Conservation (phyloP, 1,284 basidiomycete species). For the Cryptococcus neoformans region DNA sequence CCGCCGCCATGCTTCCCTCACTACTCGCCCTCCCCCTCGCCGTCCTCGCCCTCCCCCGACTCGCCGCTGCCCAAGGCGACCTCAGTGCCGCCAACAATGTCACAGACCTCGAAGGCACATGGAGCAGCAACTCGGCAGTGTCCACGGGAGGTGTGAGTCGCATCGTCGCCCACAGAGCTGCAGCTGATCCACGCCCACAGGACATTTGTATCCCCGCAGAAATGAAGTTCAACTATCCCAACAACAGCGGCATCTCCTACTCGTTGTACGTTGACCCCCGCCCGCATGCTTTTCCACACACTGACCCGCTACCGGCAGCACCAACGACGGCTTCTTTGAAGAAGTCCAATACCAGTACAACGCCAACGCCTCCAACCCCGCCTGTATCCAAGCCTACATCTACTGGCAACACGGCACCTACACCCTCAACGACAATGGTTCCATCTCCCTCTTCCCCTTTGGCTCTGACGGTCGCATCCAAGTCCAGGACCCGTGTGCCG, state of each 20-base stretch:
- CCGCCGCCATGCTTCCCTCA: slow-evolving; percentile 9
- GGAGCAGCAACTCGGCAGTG: slow-evolving; percentile 72
- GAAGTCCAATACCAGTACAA: slow-evolving; percentile 81
- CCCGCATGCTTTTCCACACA: not conserved
- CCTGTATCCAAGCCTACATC: slow-evolving; percentile 69
- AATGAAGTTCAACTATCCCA: slow-evolving; percentile 73
- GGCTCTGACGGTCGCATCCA: slow-evolving; percentile 79
- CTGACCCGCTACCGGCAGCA: slow-evolving; percentile 43
- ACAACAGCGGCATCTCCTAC: slow-evolving; percentile 75
- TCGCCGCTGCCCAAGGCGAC: slow-evolving; percentile 28
- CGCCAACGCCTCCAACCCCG: slow-evolving; percentile 59
- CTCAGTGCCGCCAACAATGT: slow-evolving; percentile 55
- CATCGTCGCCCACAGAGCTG: too few relatives aligned
- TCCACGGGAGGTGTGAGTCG: slow-evolving; percentile 74
- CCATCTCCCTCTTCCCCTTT: slow-evolving; percentile 66
- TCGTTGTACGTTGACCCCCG: slow-evolving; percentile 66
- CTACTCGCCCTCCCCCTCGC: slow-evolving; percentile 13
- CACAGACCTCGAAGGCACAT: slow-evolving; percentile 71
- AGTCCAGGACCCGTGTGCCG: slow-evolving; percentile 84
- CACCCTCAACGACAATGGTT: slow-evolving; percentile 65
- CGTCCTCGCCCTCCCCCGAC: slow-evolving; percentile 3
- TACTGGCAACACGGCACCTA: slow-evolving; percentile 84
- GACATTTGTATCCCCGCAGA: slow-evolving; percentile 78
- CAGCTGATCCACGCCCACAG: slow-evolving; percentile 50
- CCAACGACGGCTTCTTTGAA: slow-evolving; percentile 72